These are phyloP conservation scores for Cryptococcus maquisensis DNA, from an alignment of 1,284 basidiomycete species.

Conservation along the genomic window DNA sequence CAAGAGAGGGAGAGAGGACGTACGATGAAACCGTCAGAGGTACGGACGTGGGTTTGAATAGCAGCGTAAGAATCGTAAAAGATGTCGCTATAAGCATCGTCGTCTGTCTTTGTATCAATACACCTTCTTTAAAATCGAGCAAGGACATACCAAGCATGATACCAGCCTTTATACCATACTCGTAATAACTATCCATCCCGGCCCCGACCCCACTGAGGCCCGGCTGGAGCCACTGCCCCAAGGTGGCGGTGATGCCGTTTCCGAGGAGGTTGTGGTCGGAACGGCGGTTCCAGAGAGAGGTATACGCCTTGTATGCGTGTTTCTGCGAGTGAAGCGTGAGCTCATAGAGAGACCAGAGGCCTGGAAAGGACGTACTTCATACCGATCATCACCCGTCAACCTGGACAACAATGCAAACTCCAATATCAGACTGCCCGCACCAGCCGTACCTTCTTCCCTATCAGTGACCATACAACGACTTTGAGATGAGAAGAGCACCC, in stretches of 20 bases:
- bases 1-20: conserved; percentile 17
- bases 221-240: conserved; percentile 54
- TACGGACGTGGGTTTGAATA: conserved; percentile 77
- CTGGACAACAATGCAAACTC: conserved; percentile 89
- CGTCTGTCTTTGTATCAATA: conserved; percentile 54
- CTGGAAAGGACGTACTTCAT: conserved; percentile 61
- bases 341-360: neutral
- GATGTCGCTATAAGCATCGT: conserved; percentile 82
- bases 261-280: conserved; percentile 76
- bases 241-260: conserved; percentile 74
- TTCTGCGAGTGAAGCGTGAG: conserved; percentile 21
- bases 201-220: conserved; percentile 79
- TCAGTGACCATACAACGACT: conserved; percentile 52
- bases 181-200: conserved; percentile 88
- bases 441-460: conserved; percentile 77
- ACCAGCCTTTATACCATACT: conserved; percentile 67
- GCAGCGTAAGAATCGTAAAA: conserved; percentile 81
- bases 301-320: conserved; percentile 63
- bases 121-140: neutral
- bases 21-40: conserved; percentile 82
- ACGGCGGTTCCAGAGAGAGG: conserved; percentile 84
- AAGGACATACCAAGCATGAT: conserved; percentile 59
- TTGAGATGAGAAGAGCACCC: conserved; percentile 7
- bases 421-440: conserved; percentile 82
- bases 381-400: conserved; percentile 77